Evolutionary conservation across 768 basidiomycete genomes (phyloP).

Genomic region (Hydnomerulius pinastri): DNA sequence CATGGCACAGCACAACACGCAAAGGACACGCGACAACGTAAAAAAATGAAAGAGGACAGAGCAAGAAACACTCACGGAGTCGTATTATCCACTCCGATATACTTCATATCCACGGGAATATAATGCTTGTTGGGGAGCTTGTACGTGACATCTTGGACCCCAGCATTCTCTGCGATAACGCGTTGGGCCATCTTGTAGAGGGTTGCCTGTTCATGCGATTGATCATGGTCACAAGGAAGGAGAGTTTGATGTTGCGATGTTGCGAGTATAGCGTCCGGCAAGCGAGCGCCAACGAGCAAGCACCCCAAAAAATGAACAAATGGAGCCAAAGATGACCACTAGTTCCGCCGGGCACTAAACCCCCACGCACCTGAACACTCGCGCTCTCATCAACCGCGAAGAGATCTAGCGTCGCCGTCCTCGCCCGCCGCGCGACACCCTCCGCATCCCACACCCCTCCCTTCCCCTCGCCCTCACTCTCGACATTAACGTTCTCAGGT

Average conservation of each 20-base stretch:
- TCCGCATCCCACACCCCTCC: constrained; percentile 64
- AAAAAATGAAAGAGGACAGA: neutral
- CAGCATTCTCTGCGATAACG: constrained; percentile 65
- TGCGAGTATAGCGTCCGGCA: neutral
- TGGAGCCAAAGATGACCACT: too few species aligned
- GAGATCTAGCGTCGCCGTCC: constrained; percentile 68
- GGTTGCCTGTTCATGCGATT: constrained; percentile 63
- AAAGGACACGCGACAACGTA: neutral
- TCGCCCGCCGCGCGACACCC: constrained; percentile 52
- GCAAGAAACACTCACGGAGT: constrained; percentile 52
- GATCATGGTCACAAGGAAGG: neutral
- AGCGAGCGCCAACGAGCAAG: too few species aligned
- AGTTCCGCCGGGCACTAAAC: too few species aligned
- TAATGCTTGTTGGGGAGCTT: constrained; percentile 93
- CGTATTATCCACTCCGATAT: constrained; percentile 69
- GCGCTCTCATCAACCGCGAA: constrained; percentile 91
- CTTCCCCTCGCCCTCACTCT: constrained; percentile 25
- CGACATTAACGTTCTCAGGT: constrained; percentile 32
- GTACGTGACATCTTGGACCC: constrained; percentile 66
- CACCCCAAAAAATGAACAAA: too few species aligned
- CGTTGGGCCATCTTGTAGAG: constrained; percentile 85
- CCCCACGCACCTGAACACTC: constrained; percentile 77
- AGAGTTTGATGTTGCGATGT: neutral
- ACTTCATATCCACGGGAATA: constrained; percentile 82
- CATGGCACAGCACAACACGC: neutral